Base-by-base conservation (phyloP, 371 early-diverging fungal species). In the Haplosporangium sp. region DNA sequence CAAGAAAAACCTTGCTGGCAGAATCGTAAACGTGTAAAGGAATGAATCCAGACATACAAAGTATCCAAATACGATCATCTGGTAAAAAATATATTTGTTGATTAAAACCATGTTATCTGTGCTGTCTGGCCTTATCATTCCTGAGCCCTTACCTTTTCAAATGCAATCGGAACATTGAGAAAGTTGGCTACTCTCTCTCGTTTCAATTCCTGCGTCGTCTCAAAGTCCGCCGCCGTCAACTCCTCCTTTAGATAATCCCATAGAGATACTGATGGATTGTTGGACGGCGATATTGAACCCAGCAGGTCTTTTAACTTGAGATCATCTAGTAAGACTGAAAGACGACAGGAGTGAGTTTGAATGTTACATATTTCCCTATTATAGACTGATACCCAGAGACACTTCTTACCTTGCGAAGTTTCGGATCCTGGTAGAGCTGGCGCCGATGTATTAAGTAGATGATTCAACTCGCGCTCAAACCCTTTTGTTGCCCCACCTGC, bases 31-130 rank as follows among this genome's bases (percentile, higher is more conserved):
- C 4, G 94, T 92, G 76, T 95, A 93, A 15, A 99, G 81, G 71
- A 99, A 96, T 1, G 98, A 93, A 84, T 98, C 98, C 53, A 97
- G 82, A 65, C 98, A 98, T 4, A 98, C 93, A 47, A 95, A 86
- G 57, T 92, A 93, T 2, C 99, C 99, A 86, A 98, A 94, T 35
- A 86, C 84, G 88, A 98, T 88, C 64, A 86, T 77, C 85, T 86
- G 4, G 0, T 9, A 3, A 38, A 2, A 48, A 19, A 4, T 56
- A 38, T 5, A 27, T 37, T 0, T 39, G 61, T 67, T 48, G 52
- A 48, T 44, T 10, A 37, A 3, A 48, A 15, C 48, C n/a, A 13
- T 48, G 13, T 48, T 1, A 17, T 48, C 17, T n/a, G 15, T 47
- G 4, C 9, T 17, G 4, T 48, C 17, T 15, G n/a, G 17, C 17